Percentiles rank a stretch among this genome's conserved stretches.
Evolutionary conservation across 306 rosid genomes (phyloP).

Genomic region (Medicago arabica): DNA sequence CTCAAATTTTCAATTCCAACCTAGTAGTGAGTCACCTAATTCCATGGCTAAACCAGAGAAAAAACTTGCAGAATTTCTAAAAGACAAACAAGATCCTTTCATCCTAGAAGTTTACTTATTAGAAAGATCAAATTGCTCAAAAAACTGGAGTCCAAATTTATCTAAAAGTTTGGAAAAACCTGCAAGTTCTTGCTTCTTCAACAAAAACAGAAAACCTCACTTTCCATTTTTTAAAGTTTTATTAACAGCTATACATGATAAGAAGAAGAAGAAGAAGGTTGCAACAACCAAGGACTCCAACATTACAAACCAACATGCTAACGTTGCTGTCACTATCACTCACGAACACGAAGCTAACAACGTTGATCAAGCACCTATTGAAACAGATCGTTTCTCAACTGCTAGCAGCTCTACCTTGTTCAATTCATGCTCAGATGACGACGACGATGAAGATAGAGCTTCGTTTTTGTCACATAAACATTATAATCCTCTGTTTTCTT

Average conservation of each 20-base stretch:
- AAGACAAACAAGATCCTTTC: slow-evolving; percentile 84
- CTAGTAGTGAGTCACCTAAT: no score
- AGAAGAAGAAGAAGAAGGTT: slow-evolving; percentile 48
- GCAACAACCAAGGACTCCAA: slow-evolving; percentile 32
- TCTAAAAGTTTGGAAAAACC: slow-evolving; percentile 41
- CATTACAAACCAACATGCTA: slow-evolving; percentile 31
- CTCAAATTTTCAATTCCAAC: not conserved
- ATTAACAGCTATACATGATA: slow-evolving; percentile 45
- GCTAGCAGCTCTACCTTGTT: slow-evolving; percentile 60
- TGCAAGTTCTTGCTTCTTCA: slow-evolving; percentile 23
- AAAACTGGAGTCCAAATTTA: slow-evolving; percentile 36
- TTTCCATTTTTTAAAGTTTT: slow-evolving; percentile 50
- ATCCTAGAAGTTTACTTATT: slow-evolving; percentile 62
- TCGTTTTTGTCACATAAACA: slow-evolving; percentile 15
- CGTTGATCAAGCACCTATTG: slow-evolving; percentile 38
- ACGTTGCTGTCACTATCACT: slow-evolving; percentile 17
- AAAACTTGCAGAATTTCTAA: slow-evolving; percentile 69
- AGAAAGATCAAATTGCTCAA: slow-evolving; percentile 56
- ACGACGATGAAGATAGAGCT: slow-evolving; percentile 38
- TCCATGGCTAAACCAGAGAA: slow-evolving; percentile 67
- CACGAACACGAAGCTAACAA: not conserved
- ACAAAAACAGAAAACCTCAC: slow-evolving; percentile 43
- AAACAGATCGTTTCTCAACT: slow-evolving; percentile 56
- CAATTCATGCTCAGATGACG: slow-evolving; percentile 64
- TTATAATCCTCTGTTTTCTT: slow-evolving; percentile 34